These are phyloP conservation scores for Candida sp. DNA, from an alignment of 1,139 yeast species.

Conservation along the genomic window DNA sequence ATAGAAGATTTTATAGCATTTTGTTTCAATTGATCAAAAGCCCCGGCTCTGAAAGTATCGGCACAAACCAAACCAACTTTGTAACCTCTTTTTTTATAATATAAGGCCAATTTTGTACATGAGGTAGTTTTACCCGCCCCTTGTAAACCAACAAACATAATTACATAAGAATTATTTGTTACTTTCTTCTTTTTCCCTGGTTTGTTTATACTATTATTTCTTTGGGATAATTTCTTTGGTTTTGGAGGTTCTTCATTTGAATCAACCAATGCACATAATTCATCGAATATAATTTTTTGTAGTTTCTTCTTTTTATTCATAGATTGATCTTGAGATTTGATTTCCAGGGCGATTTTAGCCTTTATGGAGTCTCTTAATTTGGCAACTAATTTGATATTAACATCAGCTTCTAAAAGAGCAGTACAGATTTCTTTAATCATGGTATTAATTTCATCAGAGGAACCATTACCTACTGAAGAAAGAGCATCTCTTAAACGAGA, in stretches of 20 bases:
- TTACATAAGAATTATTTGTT: conserved; percentile 44
- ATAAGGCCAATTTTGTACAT: conserved; percentile 94
- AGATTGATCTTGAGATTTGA: conserved; percentile 45
- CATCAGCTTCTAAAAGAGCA: conserved; percentile 90
- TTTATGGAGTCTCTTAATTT: conserved; percentile 73
- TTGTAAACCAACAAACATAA: conserved; percentile 97
- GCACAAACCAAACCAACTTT: conserved; percentile 98
- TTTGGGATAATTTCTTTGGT: conserved; percentile 61
- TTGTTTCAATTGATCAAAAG: conserved; percentile 96
- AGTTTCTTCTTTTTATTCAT: conserved; percentile 73
- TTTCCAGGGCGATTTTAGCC: conserved; percentile 45
- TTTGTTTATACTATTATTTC: conserved; percentile 13
- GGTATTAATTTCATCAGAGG: conserved; percentile 36
- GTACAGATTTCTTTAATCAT: conserved; percentile 87
- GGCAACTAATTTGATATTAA: conserved; percentile 81
- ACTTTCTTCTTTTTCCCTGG: conserved; percentile 31
- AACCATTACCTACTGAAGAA: conserved; percentile 50
- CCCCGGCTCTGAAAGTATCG: conserved; percentile 99
- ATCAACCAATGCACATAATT: conserved; percentile 82
- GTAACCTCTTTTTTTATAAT: conserved; percentile 89
- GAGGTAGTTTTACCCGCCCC: conserved; percentile 99
- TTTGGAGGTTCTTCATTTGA: conserved; percentile 65
- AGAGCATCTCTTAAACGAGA: conserved; percentile 77
- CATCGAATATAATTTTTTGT: conserved; percentile 93
- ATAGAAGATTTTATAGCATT: conserved; percentile 94